phyloP scores from a whole-genome alignment of 257 asterid species.

The Fraxinus cuspidata region DNA sequence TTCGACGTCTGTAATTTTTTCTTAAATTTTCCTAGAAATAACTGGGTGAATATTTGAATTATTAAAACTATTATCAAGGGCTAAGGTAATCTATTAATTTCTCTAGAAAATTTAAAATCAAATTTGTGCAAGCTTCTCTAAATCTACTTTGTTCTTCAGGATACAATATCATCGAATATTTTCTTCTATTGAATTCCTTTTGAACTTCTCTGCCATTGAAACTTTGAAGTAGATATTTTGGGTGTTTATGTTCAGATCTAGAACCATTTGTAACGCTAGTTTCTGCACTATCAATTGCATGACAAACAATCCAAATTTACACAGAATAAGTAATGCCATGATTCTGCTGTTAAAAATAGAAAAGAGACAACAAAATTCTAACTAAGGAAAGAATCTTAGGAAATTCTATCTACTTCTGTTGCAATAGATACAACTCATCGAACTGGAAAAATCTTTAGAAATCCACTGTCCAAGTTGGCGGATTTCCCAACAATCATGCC shows the following conservation, averaged over 20 bases:
- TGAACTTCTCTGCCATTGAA: background rate
- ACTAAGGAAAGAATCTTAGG: background rate
- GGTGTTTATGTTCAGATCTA: background rate
- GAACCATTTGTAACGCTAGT: background rate
- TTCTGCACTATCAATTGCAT: background rate
- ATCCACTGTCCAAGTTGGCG: background rate
- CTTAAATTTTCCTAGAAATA: background rate
- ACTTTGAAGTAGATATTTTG: background rate
- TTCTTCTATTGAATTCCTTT: background rate
- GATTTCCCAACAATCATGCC: background rate
- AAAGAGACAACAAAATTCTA: background rate
- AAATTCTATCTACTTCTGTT: background rate
- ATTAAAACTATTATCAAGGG: background rate
- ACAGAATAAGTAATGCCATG: background rate
- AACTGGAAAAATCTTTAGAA: background rate
- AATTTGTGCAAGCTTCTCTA: background rate
- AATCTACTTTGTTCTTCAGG: background rate
- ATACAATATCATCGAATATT: background rate
- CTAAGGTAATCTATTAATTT: background rate
- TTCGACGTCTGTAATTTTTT: background rate
- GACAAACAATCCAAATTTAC: background rate
- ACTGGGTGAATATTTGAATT: background rate
- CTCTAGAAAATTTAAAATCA: background rate
- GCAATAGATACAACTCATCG: background rate
- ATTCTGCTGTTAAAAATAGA: background rate